Conservation (phyloP, 345 rosid species). For the Pistacia atlantica region DNA sequence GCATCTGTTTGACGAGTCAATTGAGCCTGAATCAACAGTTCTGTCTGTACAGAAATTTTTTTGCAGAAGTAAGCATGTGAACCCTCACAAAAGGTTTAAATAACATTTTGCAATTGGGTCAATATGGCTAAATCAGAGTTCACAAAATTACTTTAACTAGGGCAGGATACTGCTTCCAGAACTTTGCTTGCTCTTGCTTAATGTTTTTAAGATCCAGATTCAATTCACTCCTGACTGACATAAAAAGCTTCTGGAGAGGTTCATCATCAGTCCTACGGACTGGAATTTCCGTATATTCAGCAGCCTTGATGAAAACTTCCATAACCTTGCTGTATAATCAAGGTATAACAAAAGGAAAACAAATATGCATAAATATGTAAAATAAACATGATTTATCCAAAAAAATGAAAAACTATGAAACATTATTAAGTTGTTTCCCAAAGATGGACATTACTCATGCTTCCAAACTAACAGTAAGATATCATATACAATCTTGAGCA, state of each 20-base stretch:
- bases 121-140: constrained; percentile 9
- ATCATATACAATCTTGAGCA: neutral
- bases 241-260: constrained; percentile 94
- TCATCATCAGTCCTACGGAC: constrained; percentile 95
- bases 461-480: neutral
- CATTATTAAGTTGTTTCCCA: neutral
- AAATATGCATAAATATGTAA: neutral
- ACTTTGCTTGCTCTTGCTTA: constrained; percentile 99
- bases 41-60: constrained; percentile 57
- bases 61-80: constrained; percentile 16
- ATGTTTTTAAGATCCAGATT: constrained; percentile 92
- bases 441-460: neutral
- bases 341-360: constrained; percentile 15
- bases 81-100: constrained; percentile 11
- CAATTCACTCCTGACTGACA: constrained; percentile 96
- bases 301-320: constrained; percentile 97
- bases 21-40: constrained; percentile 97
- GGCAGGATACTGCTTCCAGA: constrained; percentile 99
- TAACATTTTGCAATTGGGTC: neutral
- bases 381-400: neutral
- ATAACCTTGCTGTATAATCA: constrained; percentile 81
- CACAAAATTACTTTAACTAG: constrained; percentile 72
- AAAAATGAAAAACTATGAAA: neutral
- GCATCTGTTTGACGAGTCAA: constrained; percentile 76
- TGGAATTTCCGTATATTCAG: constrained; percentile 95